A percentile compares a stretch with the other conserved stretches of the same genome.
These are phyloP conservation scores for Arctostaphylos glauca DNA, from an alignment of 148 eudicot species.

Conservation along the genomic window DNA sequence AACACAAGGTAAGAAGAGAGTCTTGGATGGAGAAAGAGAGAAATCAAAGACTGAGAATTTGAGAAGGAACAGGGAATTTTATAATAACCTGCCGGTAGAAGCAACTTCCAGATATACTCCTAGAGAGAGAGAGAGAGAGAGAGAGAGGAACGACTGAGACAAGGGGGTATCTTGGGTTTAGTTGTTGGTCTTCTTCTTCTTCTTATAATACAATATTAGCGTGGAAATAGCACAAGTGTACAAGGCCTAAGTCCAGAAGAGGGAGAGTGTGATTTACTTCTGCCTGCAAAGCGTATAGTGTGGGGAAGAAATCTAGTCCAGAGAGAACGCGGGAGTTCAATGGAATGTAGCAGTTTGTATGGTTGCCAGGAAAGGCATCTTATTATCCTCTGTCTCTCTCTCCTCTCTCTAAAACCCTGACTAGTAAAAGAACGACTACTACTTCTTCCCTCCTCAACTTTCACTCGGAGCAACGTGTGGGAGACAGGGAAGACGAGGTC, in stretches of 20 bases:
- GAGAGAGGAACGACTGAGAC: background rate
- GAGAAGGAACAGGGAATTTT: background rate
- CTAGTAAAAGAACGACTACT: constrained; percentile 7
- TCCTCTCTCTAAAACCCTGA: background rate
- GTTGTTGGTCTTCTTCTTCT: background rate
- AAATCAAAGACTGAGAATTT: background rate
- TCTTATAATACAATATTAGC: background rate
- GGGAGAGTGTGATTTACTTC: background rate
- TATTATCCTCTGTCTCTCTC: background rate
- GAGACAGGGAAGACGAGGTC: constrained; percentile 15
- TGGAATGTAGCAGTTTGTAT: constrained; percentile 11
- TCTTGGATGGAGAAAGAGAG: too few relatives aligned
- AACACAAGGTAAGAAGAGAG: background rate
- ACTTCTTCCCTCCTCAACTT: constrained; percentile 2
- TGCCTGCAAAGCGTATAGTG: background rate
- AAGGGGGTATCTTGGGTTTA: background rate
- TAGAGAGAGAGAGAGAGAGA: background rate
- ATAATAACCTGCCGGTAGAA: background rate
- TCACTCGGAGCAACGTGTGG: background rate
- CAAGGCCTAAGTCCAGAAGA: background rate
- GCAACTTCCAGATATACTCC: background rate
- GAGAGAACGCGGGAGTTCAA: background rate
- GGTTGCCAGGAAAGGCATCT: constrained; percentile 16
- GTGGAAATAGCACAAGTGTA: constrained; percentile 9
- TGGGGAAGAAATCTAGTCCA: background rate